Percentiles rank a stretch among this genome's conserved stretches.
These are phyloP conservation scores for Apophysomyces variabilis DNA, from an alignment of 371 early-diverging fungal species.

Conservation along the genomic window DNA sequence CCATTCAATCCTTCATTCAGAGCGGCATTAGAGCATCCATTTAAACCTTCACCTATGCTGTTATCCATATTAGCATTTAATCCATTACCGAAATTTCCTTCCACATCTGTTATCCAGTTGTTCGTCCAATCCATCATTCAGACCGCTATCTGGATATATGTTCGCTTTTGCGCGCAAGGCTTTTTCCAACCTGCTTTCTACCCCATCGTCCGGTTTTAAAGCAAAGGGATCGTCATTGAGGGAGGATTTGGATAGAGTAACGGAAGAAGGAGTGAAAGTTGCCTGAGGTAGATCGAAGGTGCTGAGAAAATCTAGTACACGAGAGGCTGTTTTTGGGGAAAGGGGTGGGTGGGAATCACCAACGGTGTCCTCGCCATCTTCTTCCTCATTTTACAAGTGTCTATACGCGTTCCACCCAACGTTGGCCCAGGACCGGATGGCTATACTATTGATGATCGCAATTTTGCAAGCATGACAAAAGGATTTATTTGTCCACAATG, in stretches of 20 bases:
- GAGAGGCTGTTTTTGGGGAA: background rate
- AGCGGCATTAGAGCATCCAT: too few relatives aligned
- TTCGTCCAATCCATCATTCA: too few relatives aligned
- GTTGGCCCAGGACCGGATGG: background rate
- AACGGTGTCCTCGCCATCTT: background rate
- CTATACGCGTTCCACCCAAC: constrained; percentile 1
- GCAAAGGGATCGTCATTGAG: background rate
- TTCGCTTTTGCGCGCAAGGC: too few relatives aligned
- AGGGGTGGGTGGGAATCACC: background rate
- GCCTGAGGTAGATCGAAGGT: background rate
- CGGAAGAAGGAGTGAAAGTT: background rate
- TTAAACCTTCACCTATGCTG: background rate
- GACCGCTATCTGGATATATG: too few relatives aligned
- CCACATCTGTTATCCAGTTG: too few relatives aligned
- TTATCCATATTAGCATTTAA: background rate
- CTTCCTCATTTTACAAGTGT: background rate
- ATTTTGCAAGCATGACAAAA: background rate
- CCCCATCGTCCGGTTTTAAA: background rate
- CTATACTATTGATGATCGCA: background rate
- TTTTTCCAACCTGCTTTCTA: background rate
- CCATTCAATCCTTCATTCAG: background rate
- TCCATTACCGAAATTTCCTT: too few relatives aligned
- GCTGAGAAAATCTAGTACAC: background rate
- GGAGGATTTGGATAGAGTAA: background rate
- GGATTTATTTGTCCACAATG: background rate